A percentile compares a stretch with the other conserved stretches of the same genome.
Evolutionary conservation across 2,329 filamentous ascomycete genomes (phyloP).

Genomic region (Chaetothyriales sp.): DNA sequence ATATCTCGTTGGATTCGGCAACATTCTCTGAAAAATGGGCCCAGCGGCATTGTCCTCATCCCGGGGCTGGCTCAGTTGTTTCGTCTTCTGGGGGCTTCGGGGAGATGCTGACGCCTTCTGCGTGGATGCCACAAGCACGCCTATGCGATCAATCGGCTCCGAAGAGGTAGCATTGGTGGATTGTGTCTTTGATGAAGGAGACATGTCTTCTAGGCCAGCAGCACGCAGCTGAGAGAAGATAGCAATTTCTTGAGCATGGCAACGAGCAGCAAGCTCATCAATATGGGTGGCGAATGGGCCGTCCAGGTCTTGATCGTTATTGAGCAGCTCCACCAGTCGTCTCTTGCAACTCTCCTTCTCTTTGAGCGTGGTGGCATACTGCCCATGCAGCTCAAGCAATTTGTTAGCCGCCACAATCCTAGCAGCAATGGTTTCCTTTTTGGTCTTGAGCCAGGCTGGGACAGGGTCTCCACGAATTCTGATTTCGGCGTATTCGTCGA

Average conservation of each 20-base stretch:
- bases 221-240: background rate
- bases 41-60: background rate
- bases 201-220: background rate
- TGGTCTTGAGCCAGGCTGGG: conserved; percentile 8
- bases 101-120: conserved; percentile 4
- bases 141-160: background rate
- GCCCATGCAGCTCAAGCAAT: conserved; percentile 20
- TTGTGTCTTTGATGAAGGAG: background rate
- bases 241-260: background rate
- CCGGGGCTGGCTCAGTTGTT: background rate
- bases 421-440: conserved; percentile 18
- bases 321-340: background rate
- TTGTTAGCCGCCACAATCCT: conserved; percentile 24
- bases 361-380: conserved; percentile 23
- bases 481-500: conserved; percentile 12
- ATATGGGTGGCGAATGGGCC: background rate
- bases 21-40: background rate
- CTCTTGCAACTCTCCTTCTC: conserved; percentile 17
- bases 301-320: background rate
- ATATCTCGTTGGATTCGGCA: background rate
- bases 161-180: background rate
- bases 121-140: conserved; percentile 15
- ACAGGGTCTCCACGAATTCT: conserved; percentile 13
- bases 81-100: conserved; percentile 17
- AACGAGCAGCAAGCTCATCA: background rate